phyloP scores from a whole-genome alignment of 2,329 filamentous ascomycete species.

The Cercospora sp. region DNA sequence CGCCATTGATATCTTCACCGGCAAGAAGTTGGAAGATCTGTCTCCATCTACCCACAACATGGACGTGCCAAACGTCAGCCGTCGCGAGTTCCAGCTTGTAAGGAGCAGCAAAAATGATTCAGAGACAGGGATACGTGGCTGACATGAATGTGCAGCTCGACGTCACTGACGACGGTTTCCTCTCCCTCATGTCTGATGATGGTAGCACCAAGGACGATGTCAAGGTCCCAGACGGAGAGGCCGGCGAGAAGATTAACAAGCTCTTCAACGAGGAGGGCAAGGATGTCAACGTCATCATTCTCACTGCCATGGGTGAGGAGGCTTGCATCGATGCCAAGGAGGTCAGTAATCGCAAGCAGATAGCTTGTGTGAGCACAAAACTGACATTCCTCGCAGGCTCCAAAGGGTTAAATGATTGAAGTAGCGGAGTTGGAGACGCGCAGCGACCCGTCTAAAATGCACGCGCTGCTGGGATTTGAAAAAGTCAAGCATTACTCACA shows the following conservation, averaged over 20 bases:
- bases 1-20: constrained; percentile 98
- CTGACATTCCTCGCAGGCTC: constrained; percentile 49
- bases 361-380: neutral
- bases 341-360: constrained; percentile 27
- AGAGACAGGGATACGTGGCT: constrained; percentile 18
- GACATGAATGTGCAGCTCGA: constrained; percentile 65
- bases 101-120: constrained; percentile 46
- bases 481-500: constrained; percentile 22
- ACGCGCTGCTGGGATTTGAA: constrained; percentile 18
- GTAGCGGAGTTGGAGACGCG: constrained; percentile 14
- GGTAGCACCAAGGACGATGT: constrained; percentile 93
- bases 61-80: constrained; percentile 92
- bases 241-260: constrained; percentile 81
- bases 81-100: constrained; percentile 92
- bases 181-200: constrained; percentile 86
- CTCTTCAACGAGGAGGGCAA: constrained; percentile 82
- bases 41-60: constrained; percentile 97
- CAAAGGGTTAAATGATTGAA: constrained; percentile 44
- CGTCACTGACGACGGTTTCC: constrained; percentile 89
- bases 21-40: constrained; percentile 99
- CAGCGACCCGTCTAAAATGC: constrained; percentile 20
- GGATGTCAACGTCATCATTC: constrained; percentile 88
- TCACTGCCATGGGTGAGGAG: constrained; percentile 96
- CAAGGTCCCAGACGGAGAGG: constrained; percentile 83
- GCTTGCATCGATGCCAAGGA: constrained; percentile 91